These are phyloP conservation scores for Kluyveromyces sp. DNA, from an alignment of 1,139 yeast genomes.

Conservation along the genomic window DNA sequence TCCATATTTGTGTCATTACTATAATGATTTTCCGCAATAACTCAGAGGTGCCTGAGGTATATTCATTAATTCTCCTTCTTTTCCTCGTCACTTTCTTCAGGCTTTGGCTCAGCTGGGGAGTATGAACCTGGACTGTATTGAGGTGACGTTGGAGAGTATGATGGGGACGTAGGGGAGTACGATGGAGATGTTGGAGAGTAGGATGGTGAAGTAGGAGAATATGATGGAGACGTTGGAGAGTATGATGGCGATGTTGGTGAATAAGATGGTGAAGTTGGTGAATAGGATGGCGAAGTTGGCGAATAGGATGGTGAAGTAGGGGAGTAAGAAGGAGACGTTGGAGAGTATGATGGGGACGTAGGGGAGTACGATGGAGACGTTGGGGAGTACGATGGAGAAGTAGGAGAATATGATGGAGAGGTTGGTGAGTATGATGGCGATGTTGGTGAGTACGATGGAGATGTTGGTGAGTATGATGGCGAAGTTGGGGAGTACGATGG, in stretches of 20 bases:
- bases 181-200: constrained; percentile 51
- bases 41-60: neutral
- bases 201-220: constrained; percentile 45
- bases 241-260: constrained; percentile 56
- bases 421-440: constrained; percentile 74
- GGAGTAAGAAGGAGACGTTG: constrained; percentile 54
- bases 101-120: constrained; percentile 43
- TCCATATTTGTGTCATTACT: neutral
- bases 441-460: constrained; percentile 66
- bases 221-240: constrained; percentile 56
- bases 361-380: constrained; percentile 60
- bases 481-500: constrained; percentile 69
- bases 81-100: constrained; percentile 1
- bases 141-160: constrained; percentile 52
- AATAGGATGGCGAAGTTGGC: constrained; percentile 53
- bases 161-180: constrained; percentile 50
- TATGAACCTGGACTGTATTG: neutral
- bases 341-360: constrained; percentile 53
- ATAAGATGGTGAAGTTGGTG: constrained; percentile 57
- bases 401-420: constrained; percentile 57
- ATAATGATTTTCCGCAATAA: neutral
- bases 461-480: constrained; percentile 58
- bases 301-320: constrained; percentile 56
- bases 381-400: constrained; percentile 60
- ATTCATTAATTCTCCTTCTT: constrained; percentile 6